phyloP scores from a whole-genome alignment of 2,329 filamentous ascomycete genomes.

The Ceratocystis destructans region DNA sequence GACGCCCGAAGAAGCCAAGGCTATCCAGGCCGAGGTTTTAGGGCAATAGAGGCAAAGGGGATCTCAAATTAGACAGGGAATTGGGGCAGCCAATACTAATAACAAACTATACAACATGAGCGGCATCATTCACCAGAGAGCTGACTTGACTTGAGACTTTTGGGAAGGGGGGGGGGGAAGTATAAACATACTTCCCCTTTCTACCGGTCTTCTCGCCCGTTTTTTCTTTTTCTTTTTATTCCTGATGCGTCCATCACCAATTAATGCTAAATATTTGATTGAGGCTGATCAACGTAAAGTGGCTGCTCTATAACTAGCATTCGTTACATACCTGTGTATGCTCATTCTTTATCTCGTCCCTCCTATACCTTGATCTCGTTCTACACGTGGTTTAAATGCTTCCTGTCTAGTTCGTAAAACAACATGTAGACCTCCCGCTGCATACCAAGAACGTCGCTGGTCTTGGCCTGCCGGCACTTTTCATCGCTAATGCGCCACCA shows the following conservation, averaged over 20 bases:
- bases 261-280: slow-evolving; percentile 1
- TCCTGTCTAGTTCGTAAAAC: slow-evolving; percentile 76
- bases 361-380: neutral
- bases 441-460: slow-evolving; percentile 79
- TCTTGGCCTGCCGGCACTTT: slow-evolving; percentile 89
- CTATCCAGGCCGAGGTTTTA: slow-evolving; percentile 34
- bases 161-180: no score
- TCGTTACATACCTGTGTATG: neutral
- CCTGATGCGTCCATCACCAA: neutral
- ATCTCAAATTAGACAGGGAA: neutral
- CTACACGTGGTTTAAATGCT: slow-evolving; percentile 26
- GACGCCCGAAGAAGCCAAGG: slow-evolving; percentile 29
- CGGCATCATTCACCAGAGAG: no score
- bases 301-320: neutral
- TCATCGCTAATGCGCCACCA: slow-evolving; percentile 99
- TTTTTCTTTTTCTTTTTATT: neutral
- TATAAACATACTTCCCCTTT: neutral
- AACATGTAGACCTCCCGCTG: slow-evolving; percentile 90
- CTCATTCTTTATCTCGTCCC: neutral
- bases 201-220: neutral
- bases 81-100: neutral
- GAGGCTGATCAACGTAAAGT: neutral
- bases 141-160: no score
- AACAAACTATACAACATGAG: neutral
- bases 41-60: slow-evolving; percentile 22